A percentile compares a stretch with the other conserved stretches of the same genome.
Conservation (phyloP, 1,139 yeast species). For the Kurtzmaniella quercitrusa region DNA sequence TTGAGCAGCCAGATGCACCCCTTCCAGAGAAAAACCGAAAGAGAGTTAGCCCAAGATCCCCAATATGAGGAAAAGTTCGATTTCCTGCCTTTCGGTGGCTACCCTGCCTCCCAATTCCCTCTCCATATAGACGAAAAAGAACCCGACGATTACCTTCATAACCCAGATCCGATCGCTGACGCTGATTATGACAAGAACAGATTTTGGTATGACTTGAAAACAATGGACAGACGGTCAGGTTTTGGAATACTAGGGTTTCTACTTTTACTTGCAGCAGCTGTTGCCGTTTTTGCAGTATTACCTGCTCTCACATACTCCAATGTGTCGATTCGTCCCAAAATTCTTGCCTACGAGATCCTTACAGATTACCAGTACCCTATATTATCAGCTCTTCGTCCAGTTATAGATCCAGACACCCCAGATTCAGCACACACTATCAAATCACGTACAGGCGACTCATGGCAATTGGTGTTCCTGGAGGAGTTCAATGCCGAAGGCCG, state of each 20-base stretch:
- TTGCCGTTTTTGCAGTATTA: slow-evolving; percentile 62
- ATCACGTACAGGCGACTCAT: slow-evolving; percentile 50
- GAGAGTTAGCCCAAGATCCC: not conserved
- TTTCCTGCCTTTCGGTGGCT: slow-evolving; percentile 88
- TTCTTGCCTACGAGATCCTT: slow-evolving; percentile 40
- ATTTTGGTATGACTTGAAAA: slow-evolving; percentile 53
- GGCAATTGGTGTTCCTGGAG: slow-evolving; percentile 76
- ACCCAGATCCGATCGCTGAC: slow-evolving; percentile 88
- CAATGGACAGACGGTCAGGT: slow-evolving; percentile 55
- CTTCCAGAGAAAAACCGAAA: not conserved
- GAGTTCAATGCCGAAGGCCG: slow-evolving; percentile 82
- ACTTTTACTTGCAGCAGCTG: slow-evolving; percentile 51
- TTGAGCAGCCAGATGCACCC: slow-evolving; percentile 16
- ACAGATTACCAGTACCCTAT: slow-evolving; percentile 57
- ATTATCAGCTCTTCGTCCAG: slow-evolving; percentile 54
- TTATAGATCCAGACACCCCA: slow-evolving; percentile 83
- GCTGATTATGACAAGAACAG: slow-evolving; percentile 70
- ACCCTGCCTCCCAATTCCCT: slow-evolving; percentile 86
- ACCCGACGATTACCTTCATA: slow-evolving; percentile 86
- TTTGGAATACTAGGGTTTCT: slow-evolving; percentile 59
- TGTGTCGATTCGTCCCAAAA: slow-evolving; percentile 30
- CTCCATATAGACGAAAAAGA: slow-evolving; percentile 84
- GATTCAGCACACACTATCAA: slow-evolving; percentile 39
- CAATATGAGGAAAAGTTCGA: slow-evolving; percentile 18
- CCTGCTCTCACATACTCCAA: slow-evolving; percentile 80